Conservation (phyloP, 1,284 basidiomycete genomes). For the Cystobasidiaceae sp. region DNA sequence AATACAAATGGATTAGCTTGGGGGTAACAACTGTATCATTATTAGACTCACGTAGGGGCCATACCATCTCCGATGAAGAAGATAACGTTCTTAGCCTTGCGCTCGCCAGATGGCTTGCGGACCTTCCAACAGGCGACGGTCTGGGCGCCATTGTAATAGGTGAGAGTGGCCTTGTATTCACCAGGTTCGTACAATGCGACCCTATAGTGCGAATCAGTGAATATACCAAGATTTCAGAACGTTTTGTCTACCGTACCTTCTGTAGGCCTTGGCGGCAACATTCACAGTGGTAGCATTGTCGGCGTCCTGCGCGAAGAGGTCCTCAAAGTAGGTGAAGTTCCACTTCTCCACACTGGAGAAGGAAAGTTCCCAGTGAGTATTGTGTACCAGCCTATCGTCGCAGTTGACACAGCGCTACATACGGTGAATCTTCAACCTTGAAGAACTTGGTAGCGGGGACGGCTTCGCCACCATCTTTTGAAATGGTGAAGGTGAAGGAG, state of each 20-base stretch:
- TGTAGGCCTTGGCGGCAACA: slow-evolving; percentile 48
- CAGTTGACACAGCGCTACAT: slow-evolving; percentile 6
- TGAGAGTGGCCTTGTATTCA: slow-evolving; percentile 31
- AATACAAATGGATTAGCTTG: slow-evolving; percentile 23
- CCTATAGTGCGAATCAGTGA: too few species aligned
- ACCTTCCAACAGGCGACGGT: slow-evolving; percentile 47
- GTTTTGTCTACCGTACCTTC: too few species aligned
- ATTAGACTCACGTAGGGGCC: slow-evolving; percentile 43
- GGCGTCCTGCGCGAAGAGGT: slow-evolving; percentile 47
- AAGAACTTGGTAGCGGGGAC: slow-evolving; percentile 47
- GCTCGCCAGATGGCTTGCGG: slow-evolving; percentile 41
- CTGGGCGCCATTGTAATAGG: slow-evolving; percentile 39
- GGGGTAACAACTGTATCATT: slow-evolving; percentile 42
- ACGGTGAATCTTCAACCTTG: slow-evolving; percentile 3
- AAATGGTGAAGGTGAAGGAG: slow-evolving; percentile 46
- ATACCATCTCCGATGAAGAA: slow-evolving; percentile 49
- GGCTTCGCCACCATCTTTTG: slow-evolving; percentile 39
- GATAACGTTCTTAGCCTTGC: slow-evolving; percentile 47
- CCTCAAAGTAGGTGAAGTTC: slow-evolving; percentile 38
- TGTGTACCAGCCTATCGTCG: neutral
- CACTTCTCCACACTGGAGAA: slow-evolving; percentile 37
- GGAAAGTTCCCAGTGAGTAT: slow-evolving; percentile 36
- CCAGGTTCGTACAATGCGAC: slow-evolving; percentile 37
- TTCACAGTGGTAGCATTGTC: slow-evolving; percentile 46
- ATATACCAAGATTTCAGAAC: too few species aligned